Evolutionary conservation across 2,329 filamentous ascomycete species (phyloP).

Genomic region (Alternaria viburni): DNA sequence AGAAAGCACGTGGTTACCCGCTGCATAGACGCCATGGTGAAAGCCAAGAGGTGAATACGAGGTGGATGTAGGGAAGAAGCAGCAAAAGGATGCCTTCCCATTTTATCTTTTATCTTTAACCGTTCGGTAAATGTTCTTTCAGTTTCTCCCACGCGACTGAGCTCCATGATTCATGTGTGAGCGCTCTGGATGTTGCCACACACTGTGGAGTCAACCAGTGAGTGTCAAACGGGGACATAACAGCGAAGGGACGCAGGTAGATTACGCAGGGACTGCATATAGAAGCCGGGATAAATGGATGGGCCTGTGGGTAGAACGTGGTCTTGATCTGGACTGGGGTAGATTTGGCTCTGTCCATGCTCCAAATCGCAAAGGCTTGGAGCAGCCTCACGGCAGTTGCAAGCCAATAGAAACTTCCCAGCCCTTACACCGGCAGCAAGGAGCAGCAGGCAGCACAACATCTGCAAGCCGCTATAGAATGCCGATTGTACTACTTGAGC

Average conservation of each 20-base stretch:
- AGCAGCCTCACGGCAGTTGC: background rate
- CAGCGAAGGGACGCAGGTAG: background rate
- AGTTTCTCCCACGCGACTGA: background rate
- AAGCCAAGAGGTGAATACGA: background rate
- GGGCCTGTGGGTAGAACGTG: background rate
- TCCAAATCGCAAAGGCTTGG: background rate
- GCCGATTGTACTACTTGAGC: background rate
- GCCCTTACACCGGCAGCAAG: background rate
- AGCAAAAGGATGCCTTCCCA: background rate
- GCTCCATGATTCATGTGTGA: background rate
- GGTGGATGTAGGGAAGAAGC: background rate
- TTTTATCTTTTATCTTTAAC: constrained; percentile 1
- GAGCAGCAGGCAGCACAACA: background rate
- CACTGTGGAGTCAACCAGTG: background rate
- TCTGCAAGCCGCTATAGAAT: background rate
- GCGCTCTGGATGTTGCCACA: background rate
- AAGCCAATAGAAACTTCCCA: background rate
- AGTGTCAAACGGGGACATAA: background rate
- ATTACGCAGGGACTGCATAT: background rate
- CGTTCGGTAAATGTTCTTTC: background rate
- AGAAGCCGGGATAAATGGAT: background rate
- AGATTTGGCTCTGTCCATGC: background rate
- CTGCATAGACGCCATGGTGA: background rate
- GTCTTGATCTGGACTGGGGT: background rate
- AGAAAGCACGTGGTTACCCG: background rate